Evolutionary conservation across 371 early-diverging fungal species (phyloP).

Genomic region (Mortierella sp.): DNA sequence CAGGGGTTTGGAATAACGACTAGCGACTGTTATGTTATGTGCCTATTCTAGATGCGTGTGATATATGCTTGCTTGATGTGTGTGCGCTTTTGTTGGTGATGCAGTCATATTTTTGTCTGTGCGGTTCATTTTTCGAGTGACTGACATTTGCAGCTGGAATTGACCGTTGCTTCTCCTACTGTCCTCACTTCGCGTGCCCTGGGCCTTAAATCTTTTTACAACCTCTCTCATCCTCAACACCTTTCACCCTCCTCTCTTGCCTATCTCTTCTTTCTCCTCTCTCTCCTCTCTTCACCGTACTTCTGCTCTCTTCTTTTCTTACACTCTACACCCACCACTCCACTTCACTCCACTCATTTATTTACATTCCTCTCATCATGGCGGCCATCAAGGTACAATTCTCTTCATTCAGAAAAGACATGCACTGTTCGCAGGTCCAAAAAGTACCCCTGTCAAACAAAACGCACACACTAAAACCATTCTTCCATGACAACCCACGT

Average conservation of each 20-base stretch:
- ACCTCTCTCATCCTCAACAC: background rate
- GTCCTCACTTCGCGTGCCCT: too few species aligned
- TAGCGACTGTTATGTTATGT: background rate
- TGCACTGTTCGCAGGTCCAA: background rate
- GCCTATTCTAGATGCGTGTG: background rate
- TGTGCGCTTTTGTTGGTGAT: background rate
- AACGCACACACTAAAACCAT: background rate
- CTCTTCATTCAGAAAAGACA: background rate
- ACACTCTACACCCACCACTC: background rate
- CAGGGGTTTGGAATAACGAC: background rate
- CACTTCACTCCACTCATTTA: background rate
- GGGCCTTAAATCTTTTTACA: background rate
- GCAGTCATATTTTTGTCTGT: background rate
- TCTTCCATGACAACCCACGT: background rate
- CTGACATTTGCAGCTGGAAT: too few species aligned
- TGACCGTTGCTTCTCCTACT: too few species aligned
- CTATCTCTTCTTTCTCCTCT: background rate
- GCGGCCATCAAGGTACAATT: slow-evolving; percentile 1
- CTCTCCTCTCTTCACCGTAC: background rate
- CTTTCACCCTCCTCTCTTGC: background rate
- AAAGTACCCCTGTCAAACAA: background rate
- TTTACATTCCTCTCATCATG: background rate
- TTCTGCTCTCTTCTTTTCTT: background rate
- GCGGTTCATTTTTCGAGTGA: background rate
- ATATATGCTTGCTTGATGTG: background rate